Conservation (phyloP, 441 rosid genomes). For the Corymbia citriodora region DNA sequence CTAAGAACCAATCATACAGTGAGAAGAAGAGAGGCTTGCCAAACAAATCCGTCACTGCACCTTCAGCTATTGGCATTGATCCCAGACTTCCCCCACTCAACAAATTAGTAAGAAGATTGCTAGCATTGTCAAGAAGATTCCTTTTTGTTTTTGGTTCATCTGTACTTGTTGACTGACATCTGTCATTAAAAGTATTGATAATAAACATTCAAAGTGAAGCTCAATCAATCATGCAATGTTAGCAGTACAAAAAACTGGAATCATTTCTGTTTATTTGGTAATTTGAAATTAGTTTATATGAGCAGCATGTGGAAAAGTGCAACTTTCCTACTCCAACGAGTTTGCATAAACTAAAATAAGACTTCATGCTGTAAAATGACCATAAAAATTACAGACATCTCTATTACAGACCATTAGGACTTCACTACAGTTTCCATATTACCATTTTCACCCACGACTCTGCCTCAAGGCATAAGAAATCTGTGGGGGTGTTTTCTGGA, state of each 20-base stretch:
- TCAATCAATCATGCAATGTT: neutral
- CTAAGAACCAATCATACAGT: conserved; percentile 80
- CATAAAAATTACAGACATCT: neutral
- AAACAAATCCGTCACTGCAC: conserved; percentile 87
- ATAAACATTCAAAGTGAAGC: neutral
- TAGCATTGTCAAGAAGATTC: conserved; percentile 73
- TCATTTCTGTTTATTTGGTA: neutral
- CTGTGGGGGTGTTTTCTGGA: neutral
- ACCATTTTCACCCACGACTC: neutral
- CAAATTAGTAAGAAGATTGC: conserved; percentile 76
- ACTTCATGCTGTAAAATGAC: neutral
- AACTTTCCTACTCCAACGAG: neutral
- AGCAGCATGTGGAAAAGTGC: neutral
- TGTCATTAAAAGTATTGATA: neutral
- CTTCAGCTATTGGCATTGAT: conserved; percentile 88
- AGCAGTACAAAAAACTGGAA: neutral
- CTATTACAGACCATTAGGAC: neutral
- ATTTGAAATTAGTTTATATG: neutral
- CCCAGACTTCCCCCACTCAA: conserved; percentile 74
- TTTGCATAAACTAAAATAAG: neutral
- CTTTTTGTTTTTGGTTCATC: conserved; percentile 46
- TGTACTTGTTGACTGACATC: conserved; percentile 66
- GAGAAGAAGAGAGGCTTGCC: conserved; percentile 81
- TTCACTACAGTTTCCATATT: neutral
- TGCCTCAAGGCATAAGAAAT: neutral